Conservation (phyloP, 257 asterid species). For the Ilex aquifolium region DNA sequence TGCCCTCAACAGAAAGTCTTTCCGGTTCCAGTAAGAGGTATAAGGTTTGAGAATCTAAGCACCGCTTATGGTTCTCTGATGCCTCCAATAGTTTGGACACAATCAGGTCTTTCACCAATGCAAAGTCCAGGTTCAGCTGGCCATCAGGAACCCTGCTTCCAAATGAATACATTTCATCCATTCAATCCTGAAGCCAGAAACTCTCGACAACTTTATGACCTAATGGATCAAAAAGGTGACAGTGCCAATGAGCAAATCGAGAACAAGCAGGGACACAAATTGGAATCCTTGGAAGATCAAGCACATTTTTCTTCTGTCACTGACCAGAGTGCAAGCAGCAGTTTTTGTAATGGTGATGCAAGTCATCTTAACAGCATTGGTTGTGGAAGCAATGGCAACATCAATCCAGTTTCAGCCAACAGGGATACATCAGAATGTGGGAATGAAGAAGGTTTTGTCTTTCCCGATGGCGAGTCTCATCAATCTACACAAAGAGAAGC, state of each 20-base stretch:
- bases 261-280: constrained; percentile 24
- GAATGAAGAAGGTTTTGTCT: constrained; percentile 39
- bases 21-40: constrained; percentile 53
- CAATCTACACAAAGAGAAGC: constrained; percentile 74
- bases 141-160: constrained; percentile 35
- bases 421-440: constrained; percentile 33
- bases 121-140: constrained; percentile 42
- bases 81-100: constrained; percentile 30
- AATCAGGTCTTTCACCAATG: constrained; percentile 31
- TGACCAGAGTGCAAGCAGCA: constrained; percentile 55
- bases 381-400: constrained; percentile 31
- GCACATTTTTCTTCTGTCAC: constrained; percentile 45
- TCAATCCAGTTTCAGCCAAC: constrained; percentile 17
- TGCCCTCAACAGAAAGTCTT: constrained; percentile 32
- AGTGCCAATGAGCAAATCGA: constrained; percentile 38
- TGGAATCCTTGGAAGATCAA: constrained; percentile 37
- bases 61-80: constrained; percentile 32
- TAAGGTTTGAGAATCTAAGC: constrained; percentile 35
- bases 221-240: constrained; percentile 32
- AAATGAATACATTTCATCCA: constrained; percentile 22
- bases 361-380: constrained; percentile 27
- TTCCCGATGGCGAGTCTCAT: constrained; percentile 40
- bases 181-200: constrained; percentile 26
- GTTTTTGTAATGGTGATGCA: constrained; percentile 39
- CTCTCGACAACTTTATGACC: constrained; percentile 31